Conservation (phyloP, 371 early-diverging fungal genomes). For the Syncephalastrum contaminatum region DNA sequence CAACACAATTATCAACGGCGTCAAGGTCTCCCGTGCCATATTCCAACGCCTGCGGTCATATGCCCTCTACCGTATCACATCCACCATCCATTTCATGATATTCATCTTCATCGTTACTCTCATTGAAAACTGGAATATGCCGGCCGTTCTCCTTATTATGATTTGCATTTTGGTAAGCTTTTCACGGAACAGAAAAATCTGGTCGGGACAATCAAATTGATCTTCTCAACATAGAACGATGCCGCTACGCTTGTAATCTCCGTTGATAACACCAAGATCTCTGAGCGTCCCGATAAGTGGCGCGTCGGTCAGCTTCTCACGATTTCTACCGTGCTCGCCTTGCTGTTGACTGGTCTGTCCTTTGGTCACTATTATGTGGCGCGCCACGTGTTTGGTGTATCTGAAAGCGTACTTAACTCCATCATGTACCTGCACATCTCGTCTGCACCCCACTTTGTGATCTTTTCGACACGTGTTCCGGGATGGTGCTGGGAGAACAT, state of each 20-base stretch:
- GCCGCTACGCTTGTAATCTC: conserved; percentile 91
- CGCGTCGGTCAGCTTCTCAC: conserved; percentile 85
- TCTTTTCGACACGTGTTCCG: conserved; percentile 86
- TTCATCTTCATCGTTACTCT: conserved; percentile 91
- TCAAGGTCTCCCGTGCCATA: conserved; percentile 82
- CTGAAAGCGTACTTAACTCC: conserved; percentile 56
- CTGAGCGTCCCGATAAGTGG: conserved; percentile 89
- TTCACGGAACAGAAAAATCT: neutral
- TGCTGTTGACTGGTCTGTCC: conserved; percentile 72
- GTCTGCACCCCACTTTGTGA: conserved; percentile 89
- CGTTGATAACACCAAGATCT: conserved; percentile 89
- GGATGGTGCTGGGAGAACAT: conserved; percentile 83
- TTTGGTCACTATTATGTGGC: conserved; percentile 84
- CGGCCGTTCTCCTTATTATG: conserved; percentile 79
- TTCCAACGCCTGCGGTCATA: conserved; percentile 94
- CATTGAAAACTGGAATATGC: conserved; percentile 78
- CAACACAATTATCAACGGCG: conserved; percentile 86
- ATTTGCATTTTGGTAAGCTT: conserved; percentile 71
- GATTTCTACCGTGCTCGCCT: conserved; percentile 72
- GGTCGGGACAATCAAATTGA: neutral
- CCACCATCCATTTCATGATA: conserved; percentile 89
- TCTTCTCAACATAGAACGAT: conserved; percentile 60
- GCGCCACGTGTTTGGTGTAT: conserved; percentile 59
- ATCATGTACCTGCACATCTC: conserved; percentile 93
- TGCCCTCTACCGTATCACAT: conserved; percentile 91